phyloP scores from a whole-genome alignment of 2,329 filamentous ascomycete genomes.

The Colletotrichum sp. region DNA sequence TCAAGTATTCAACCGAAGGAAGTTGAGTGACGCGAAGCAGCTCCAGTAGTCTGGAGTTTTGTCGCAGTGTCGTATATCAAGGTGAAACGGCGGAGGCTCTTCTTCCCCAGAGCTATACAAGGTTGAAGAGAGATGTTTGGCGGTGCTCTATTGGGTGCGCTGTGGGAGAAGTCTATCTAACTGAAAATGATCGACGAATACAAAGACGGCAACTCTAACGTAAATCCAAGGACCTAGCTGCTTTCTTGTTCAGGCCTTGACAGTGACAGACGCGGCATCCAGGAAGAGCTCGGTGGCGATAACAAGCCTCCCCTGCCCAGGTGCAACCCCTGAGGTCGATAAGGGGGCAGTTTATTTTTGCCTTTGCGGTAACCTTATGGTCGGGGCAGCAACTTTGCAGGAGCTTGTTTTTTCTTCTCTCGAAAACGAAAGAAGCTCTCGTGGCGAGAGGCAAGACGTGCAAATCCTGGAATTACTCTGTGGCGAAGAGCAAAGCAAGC shows the following conservation, averaged over 20 bases:
- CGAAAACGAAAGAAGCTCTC: background rate
- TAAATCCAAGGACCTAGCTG: background rate
- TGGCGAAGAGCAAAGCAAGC: background rate
- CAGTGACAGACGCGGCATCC: background rate
- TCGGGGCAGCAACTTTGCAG: background rate
- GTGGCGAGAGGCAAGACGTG: background rate
- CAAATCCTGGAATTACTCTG: background rate
- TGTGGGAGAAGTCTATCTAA: background rate
- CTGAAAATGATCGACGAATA: background rate
- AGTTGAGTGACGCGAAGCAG: background rate
- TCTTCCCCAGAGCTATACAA: background rate
- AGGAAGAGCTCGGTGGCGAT: background rate
- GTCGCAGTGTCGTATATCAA: background rate
- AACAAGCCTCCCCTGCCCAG: background rate
- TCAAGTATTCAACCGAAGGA: background rate
- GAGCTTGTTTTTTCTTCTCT: background rate
- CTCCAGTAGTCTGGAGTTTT: background rate
- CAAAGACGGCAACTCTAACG: background rate
- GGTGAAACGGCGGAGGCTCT: background rate
- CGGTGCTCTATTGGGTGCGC: background rate
- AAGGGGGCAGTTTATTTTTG: background rate
- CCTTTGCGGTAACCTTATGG: background rate
- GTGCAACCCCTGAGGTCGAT: background rate
- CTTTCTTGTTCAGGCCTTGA: background rate
- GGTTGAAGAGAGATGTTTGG: background rate